Percentiles rank a stretch among this genome's conserved stretches.
Conservation (phyloP, 2,329 filamentous ascomycete genomes). For the Exophiala dermatitidis region DNA sequence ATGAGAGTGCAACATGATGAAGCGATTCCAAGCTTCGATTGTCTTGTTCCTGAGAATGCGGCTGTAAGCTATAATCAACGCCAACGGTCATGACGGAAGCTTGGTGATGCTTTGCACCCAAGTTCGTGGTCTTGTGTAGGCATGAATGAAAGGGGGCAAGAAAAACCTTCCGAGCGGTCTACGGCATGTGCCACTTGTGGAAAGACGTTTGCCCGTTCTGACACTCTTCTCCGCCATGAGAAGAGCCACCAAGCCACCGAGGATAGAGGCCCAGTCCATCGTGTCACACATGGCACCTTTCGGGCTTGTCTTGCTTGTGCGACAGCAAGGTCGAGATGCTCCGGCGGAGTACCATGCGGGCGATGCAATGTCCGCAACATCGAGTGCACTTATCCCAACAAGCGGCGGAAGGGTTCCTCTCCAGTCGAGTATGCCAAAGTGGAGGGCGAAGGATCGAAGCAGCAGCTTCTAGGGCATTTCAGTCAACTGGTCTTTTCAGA, state of each 20-base stretch:
- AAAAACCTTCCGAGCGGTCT: slow-evolving; percentile 11
- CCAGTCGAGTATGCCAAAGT: slow-evolving; percentile 31
- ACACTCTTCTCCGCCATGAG: slow-evolving; percentile 39
- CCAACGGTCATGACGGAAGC: neutral
- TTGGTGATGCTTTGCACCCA: neutral
- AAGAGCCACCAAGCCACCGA: slow-evolving; percentile 35
- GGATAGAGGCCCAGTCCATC: slow-evolving; percentile 31
- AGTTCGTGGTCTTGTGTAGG: neutral
- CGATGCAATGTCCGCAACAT: slow-evolving; percentile 35
- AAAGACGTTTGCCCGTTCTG: slow-evolving; percentile 25
- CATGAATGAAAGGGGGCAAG: slow-evolving; percentile 9
- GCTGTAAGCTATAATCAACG: neutral
- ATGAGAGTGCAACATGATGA: no score
- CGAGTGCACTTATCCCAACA: slow-evolving; percentile 36
- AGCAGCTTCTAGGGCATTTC: slow-evolving; percentile 14
- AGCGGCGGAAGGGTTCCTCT: slow-evolving; percentile 29
- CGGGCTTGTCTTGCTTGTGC: slow-evolving; percentile 37
- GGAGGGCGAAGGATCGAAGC: slow-evolving; percentile 31
- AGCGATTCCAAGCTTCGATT: no score
- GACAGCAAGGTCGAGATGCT: slow-evolving; percentile 32
- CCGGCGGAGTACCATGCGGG: slow-evolving; percentile 24
- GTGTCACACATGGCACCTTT: slow-evolving; percentile 39
- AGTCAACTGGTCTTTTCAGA: slow-evolving; percentile 13
- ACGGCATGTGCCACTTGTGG: slow-evolving; percentile 16
- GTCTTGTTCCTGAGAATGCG: no score